Conservation (phyloP, 768 basidiomycete species). For the Fomitopsis serialis region DNA sequence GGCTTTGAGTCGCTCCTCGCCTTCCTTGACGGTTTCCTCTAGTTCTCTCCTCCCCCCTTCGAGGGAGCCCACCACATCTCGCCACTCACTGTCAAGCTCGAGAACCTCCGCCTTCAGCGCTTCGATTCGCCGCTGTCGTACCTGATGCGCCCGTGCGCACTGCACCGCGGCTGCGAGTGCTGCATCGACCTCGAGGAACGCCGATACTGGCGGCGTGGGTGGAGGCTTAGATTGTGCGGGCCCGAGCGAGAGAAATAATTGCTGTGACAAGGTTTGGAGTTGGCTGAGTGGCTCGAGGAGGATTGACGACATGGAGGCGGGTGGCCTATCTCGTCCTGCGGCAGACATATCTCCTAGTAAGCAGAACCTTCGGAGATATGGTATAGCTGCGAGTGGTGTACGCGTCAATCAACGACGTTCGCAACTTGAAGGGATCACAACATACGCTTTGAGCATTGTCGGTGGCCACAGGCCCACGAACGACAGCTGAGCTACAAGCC, state of each 20-base stretch:
- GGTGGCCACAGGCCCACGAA: no score
- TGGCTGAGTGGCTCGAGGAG: constrained; percentile 59
- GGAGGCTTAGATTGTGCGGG: constrained; percentile 60
- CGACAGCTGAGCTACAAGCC: no score
- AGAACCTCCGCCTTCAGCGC: constrained; percentile 66
- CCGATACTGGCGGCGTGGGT: constrained; percentile 48
- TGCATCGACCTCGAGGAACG: constrained; percentile 60
- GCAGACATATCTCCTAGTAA: no score
- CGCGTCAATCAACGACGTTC: no score
- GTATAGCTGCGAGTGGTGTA: no score
- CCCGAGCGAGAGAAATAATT: constrained; percentile 69
- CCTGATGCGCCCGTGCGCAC: constrained; percentile 65
- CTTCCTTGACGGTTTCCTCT: constrained; percentile 66
- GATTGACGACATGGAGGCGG: constrained; percentile 52
- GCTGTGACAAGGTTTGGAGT: constrained; percentile 58
- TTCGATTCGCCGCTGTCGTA: constrained; percentile 71
- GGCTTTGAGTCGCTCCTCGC: constrained; percentile 64
- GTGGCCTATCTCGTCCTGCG: neutral
- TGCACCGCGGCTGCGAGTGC: constrained; percentile 62
- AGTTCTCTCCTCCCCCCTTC: constrained; percentile 64
- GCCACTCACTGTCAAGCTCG: constrained; percentile 61
- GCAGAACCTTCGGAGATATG: no score
- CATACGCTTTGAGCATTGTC: no score
- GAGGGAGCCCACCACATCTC: constrained; percentile 59
- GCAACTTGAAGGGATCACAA: no score